phyloP scores from a whole-genome alignment of 768 basidiomycete species.

The Erythrobasidium yunnanense region DNA sequence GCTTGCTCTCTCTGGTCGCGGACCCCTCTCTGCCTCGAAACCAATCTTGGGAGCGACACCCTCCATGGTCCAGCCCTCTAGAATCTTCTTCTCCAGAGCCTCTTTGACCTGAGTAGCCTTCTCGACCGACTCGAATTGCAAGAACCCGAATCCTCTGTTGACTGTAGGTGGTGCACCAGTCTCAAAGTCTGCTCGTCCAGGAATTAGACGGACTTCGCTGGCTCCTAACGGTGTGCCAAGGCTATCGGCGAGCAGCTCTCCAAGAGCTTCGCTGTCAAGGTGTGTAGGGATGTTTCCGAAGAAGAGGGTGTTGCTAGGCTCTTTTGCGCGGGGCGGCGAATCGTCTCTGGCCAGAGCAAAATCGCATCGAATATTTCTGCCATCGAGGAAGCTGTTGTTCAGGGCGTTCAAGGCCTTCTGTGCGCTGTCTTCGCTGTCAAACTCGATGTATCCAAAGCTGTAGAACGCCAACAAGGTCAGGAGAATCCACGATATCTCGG shows the following conservation, averaged over 20 bases:
- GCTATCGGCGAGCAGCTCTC: neutral
- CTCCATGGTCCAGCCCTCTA: neutral
- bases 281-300: neutral
- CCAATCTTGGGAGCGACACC: neutral
- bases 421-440: constrained; percentile 62
- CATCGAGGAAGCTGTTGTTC: constrained; percentile 59
- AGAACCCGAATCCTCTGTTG: constrained; percentile 3
- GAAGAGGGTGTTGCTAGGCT: neutral
- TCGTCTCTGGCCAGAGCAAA: constrained; percentile 59
- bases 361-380: constrained; percentile 66
- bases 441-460: constrained; percentile 85
- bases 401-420: constrained; percentile 53
- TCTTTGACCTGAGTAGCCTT: neutral
- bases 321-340: neutral
- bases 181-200: neutral
- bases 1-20: neutral
- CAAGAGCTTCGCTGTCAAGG: neutral
- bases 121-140: neutral
- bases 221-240: neutral
- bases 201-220: neutral
- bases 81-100: no score
- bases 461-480: neutral
- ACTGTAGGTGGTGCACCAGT: neutral
- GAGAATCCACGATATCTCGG: no score
- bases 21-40: neutral